Conservation (phyloP, 2,329 filamentous ascomycete species). For the Tolypocladium tundrense region DNA sequence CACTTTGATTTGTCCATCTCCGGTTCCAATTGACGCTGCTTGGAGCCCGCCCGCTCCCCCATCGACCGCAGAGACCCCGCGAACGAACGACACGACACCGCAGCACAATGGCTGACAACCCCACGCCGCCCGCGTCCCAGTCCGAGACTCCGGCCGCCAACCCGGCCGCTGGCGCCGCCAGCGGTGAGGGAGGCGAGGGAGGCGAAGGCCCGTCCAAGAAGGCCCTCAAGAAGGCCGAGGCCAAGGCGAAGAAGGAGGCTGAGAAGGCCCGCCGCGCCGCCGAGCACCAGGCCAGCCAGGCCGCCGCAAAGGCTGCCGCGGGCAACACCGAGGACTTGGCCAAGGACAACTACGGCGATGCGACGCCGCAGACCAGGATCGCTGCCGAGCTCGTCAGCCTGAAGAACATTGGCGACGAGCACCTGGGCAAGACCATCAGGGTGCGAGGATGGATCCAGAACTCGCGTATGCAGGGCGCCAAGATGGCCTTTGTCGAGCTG, state of each 20-base stretch:
- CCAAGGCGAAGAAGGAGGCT: constrained; percentile 82
- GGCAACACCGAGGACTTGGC: constrained; percentile 59
- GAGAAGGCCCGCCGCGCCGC: constrained; percentile 63
- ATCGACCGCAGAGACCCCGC: neutral
- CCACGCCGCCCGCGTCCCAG: neutral
- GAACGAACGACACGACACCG: neutral
- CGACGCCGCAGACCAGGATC: constrained; percentile 47
- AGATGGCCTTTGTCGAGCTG: constrained; percentile 84
- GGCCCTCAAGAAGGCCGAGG: constrained; percentile 73
- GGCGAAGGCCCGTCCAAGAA: constrained; percentile 38
- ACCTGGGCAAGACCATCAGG: constrained; percentile 61
- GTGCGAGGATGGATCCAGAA: constrained; percentile 81
- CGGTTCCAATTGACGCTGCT: neutral
- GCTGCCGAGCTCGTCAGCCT: constrained; percentile 50
- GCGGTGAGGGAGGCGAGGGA: neutral
- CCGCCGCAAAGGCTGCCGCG: constrained; percentile 54
- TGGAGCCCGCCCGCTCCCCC: neutral
- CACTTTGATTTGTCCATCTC: neutral
- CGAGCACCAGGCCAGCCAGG: constrained; percentile 65
- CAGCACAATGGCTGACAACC: constrained; percentile 4
- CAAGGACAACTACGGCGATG: constrained; percentile 71
- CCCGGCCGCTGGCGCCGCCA: neutral
- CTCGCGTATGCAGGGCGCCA: constrained; percentile 76
- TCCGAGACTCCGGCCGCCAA: neutral
- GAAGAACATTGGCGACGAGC: constrained; percentile 50